phyloP scores from a whole-genome alignment of 2,329 filamentous ascomycete species.

The Cordyceps militaris region DNA sequence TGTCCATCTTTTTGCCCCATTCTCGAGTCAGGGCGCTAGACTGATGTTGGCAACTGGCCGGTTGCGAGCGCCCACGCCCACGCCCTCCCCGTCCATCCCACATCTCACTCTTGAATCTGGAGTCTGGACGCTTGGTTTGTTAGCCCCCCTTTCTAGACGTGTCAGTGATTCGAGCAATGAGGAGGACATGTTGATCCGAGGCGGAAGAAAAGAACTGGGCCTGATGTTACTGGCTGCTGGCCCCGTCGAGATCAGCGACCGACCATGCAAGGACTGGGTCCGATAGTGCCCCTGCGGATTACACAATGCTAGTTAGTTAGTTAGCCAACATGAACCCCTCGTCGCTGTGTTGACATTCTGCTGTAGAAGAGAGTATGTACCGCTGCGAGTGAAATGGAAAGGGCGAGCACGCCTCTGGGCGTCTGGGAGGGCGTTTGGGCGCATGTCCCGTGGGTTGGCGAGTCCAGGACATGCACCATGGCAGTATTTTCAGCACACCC shows the following conservation, averaged over 20 bases:
- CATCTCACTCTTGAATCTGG: neutral
- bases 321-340: too few relatives aligned
- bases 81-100: neutral
- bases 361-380: too few relatives aligned
- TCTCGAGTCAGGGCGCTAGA: slow-evolving; percentile 10
- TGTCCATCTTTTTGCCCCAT: slow-evolving; percentile 1
- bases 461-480: neutral
- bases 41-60: slow-evolving; percentile 8
- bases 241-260: neutral
- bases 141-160: neutral
- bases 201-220: neutral
- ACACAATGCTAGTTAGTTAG: too few relatives aligned
- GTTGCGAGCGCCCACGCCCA: neutral
- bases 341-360: too few relatives aligned
- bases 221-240: neutral
- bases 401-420: neutral
- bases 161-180: neutral
- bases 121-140: too few relatives aligned
- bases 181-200: neutral
- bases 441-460: too few relatives aligned
- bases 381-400: too few relatives aligned
- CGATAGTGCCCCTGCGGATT: neutral
- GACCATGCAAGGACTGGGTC: neutral
- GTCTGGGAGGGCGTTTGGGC: neutral
- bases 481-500: neutral